A percentile compares a stretch with the other conserved stretches of the same genome.
phyloP scores from a whole-genome alignment of 2,329 filamentous ascomycete genomes.

The Monosporascus sp. region DNA sequence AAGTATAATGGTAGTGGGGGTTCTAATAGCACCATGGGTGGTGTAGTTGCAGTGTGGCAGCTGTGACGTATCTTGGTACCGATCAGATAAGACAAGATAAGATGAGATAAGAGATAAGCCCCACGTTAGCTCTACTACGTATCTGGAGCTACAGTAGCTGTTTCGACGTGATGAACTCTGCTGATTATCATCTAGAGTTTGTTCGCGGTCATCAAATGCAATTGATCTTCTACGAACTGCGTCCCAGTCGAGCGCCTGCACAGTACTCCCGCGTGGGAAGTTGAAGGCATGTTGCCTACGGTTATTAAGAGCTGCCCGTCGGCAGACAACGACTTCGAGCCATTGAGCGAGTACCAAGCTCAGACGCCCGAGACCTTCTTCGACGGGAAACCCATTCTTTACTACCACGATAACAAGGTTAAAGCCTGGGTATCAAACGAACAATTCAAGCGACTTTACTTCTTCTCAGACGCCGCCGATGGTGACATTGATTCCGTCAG shows the following conservation, averaged over 20 bases:
- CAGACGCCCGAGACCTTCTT: conserved; percentile 71
- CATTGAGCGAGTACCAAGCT: conserved; percentile 63
- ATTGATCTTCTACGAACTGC: too few species aligned
- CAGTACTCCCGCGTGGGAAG: neutral
- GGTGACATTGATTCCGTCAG: conserved; percentile 20
- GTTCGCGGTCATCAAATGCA: neutral
- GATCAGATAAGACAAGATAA: conserved; percentile 7
- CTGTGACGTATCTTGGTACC: neutral
- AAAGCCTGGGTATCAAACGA: conserved; percentile 53
- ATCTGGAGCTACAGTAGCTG: neutral
- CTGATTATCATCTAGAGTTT: neutral
- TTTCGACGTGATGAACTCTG: neutral
- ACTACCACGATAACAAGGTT: conserved; percentile 54
- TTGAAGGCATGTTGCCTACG: conserved; percentile 37
- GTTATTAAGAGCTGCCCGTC: conserved; percentile 55
- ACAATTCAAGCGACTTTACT: conserved; percentile 50
- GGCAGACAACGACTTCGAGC: conserved; percentile 51
- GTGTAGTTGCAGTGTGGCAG: too few species aligned
- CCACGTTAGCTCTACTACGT: neutral
- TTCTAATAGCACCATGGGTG: too few species aligned
- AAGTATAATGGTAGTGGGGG: too few species aligned
- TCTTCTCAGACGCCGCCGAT: conserved; percentile 39
- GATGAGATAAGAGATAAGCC: conserved; percentile 9
- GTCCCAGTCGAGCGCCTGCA: too few species aligned
- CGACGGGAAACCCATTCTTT: conserved; percentile 64